Conservation (phyloP, 345 rosid species). For the Populus ilicifolia region DNA sequence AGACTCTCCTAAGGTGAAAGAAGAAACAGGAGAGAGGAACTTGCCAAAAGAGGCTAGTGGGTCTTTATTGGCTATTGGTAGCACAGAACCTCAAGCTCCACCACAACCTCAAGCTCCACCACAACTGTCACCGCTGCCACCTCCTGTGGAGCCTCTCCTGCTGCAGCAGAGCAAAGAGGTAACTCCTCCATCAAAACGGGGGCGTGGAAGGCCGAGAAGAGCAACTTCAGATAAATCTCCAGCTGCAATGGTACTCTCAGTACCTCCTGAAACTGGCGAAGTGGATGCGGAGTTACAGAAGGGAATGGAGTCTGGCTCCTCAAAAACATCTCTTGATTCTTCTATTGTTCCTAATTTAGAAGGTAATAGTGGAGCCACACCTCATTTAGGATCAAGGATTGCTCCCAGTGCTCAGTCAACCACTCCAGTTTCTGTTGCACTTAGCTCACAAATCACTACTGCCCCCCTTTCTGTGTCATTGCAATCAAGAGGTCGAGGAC, state of each 20-base stretch:
- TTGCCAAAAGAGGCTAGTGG: slow-evolving; percentile 36
- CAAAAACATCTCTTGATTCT: slow-evolving; percentile 22
- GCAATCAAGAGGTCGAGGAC: slow-evolving; percentile 32
- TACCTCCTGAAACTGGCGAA: slow-evolving; percentile 34
- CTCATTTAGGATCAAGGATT: slow-evolving; percentile 23
- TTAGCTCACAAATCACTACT: slow-evolving; percentile 34
- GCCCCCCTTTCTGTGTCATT: slow-evolving; percentile 20
- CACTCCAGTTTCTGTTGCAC: slow-evolving; percentile 24
- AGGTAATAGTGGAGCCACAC: slow-evolving; percentile 17
- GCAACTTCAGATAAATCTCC: slow-evolving; percentile 46
- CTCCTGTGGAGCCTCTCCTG: slow-evolving; percentile 28
- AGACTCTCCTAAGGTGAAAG: slow-evolving; percentile 57
- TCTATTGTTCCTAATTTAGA: slow-evolving; percentile 23
- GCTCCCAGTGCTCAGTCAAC: slow-evolving; percentile 27
- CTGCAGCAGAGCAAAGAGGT: slow-evolving; percentile 46
- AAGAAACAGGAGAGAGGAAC: slow-evolving; percentile 40
- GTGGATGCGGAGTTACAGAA: slow-evolving; percentile 33
- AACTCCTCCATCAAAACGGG: slow-evolving; percentile 76
- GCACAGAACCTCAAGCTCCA: slow-evolving; percentile 29
- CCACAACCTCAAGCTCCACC: slow-evolving; percentile 12
- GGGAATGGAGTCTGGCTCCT: slow-evolving; percentile 32
- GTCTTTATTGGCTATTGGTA: slow-evolving; percentile 17
- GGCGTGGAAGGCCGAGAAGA: slow-evolving; percentile 93
- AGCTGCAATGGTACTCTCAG: slow-evolving; percentile 21
- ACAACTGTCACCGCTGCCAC: slow-evolving; percentile 9